phyloP scores from a whole-genome alignment of 768 basidiomycete species.

The Tulasnella sp. region DNA sequence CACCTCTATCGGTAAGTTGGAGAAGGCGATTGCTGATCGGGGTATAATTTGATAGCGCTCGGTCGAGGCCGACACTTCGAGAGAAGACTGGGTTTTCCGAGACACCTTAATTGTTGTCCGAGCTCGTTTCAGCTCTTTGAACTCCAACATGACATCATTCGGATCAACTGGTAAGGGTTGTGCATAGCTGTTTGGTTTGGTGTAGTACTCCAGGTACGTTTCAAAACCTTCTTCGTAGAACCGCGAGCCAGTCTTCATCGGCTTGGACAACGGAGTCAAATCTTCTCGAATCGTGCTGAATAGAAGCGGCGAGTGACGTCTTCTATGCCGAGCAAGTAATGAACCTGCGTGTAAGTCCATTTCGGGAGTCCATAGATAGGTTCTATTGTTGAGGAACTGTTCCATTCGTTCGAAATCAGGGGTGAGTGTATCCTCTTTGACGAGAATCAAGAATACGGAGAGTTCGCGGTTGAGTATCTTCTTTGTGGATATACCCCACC shows the following conservation, averaged over 20 bases:
- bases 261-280: constrained; percentile 49
- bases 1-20: constrained; percentile 21
- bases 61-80: too few relatives aligned
- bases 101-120: not conserved
- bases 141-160: constrained; percentile 13
- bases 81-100: too few relatives aligned
- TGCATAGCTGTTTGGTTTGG: not conserved
- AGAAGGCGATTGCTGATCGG: not conserved
- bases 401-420: constrained; percentile 48
- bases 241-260: constrained; percentile 20
- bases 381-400: not conserved
- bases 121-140: not conserved
- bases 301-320: constrained; percentile 32
- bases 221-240: constrained; percentile 2
- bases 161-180: not conserved
- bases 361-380: not conserved
- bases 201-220: constrained; percentile 10
- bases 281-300: constrained; percentile 50
- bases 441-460: constrained; percentile 48
- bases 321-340: constrained; percentile 4
- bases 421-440: constrained; percentile 32
- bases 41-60: constrained; percentile 4
- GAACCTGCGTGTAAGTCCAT: constrained; percentile 1
- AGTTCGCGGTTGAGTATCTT: constrained; percentile 40
- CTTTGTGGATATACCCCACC: constrained; percentile 48